Evolutionary conservation across 2,329 filamentous ascomycete species (phyloP).

Genomic region (Blastomyces percursus): DNA sequence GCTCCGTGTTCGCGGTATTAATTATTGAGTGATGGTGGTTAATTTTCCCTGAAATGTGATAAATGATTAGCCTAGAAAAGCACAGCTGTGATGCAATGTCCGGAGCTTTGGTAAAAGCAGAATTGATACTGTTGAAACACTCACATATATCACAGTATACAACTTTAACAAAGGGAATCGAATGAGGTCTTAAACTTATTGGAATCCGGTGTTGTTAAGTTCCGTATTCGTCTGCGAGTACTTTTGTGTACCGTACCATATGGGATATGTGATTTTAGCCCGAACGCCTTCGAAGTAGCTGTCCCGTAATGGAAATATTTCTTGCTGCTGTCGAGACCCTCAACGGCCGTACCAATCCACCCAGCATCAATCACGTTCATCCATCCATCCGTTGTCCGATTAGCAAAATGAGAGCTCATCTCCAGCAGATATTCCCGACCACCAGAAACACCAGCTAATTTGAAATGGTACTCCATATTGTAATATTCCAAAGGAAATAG

Average conservation of each 20-base stretch:
- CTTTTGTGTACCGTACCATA: conserved; percentile 39
- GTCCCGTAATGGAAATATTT: conserved; percentile 48
- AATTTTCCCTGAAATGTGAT: too few species aligned
- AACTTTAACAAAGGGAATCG: neutral
- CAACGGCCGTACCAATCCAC: conserved; percentile 44
- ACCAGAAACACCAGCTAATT: conserved; percentile 26
- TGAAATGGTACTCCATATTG: conserved; percentile 49
- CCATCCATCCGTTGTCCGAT: conserved; percentile 35
- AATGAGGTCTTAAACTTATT: neutral
- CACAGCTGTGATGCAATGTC: too few species aligned
- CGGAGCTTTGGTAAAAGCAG: too few species aligned
- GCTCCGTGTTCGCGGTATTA: too few species aligned
- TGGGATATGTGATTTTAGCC: conserved; percentile 48
- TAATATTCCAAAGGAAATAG: conserved; percentile 48
- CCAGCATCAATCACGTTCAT: conserved; percentile 50
- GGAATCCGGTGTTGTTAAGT: conserved; percentile 1
- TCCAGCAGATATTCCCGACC: conserved; percentile 45
- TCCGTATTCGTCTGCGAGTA: conserved; percentile 48
- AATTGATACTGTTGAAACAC: too few species aligned
- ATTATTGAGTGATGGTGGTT: too few species aligned
- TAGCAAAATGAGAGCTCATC: too few species aligned
- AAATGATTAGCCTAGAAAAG: too few species aligned
- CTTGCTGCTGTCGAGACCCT: conserved; percentile 28
- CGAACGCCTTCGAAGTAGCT: conserved; percentile 44
- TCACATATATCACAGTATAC: too few species aligned